Percentiles rank a stretch among this genome's conserved stretches.
These are phyloP conservation scores for Cyberlindnera meyerae DNA, from an alignment of 805 yeast species.

Conservation along the genomic window DNA sequence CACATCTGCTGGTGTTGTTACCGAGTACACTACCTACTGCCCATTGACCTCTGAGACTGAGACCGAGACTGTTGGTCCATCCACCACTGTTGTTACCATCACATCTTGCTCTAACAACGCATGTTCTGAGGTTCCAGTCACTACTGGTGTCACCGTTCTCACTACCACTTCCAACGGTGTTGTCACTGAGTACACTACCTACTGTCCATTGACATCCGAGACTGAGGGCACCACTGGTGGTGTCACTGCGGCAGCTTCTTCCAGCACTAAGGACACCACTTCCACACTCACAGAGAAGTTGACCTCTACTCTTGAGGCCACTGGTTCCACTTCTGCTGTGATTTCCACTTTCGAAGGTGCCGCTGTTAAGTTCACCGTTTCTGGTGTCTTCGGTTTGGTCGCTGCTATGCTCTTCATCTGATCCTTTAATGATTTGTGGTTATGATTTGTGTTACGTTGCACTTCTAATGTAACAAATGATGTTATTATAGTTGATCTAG, in stretches of 20 bases:
- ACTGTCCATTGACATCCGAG: conserved; percentile 13
- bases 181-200: conserved; percentile 29
- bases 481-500: not conserved
- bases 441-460: too few species aligned
- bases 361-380: not conserved
- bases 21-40: conserved; percentile 28
- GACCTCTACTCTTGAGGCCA: conserved; percentile 2
- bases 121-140: conserved; percentile 3
- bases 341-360: conserved; percentile 3
- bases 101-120: conserved; percentile 1
- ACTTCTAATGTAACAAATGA: too few species aligned
- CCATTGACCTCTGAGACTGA: conserved; percentile 7
- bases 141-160: conserved; percentile 13
- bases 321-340: conserved; percentile 11
- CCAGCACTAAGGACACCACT: conserved; percentile 7
- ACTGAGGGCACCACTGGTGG: not conserved
- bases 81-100: conserved; percentile 12
- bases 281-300: conserved; percentile 3
- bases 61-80: too few species aligned
- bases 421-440: too few species aligned
- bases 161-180: conserved; percentile 20
- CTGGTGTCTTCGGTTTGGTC: not conserved
- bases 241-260: conserved; percentile 26
- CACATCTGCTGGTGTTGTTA: conserved; percentile 26
- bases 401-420: conserved; percentile 2